A percentile compares a stretch with the other conserved stretches of the same genome.
These are phyloP conservation scores for Diutina pseudorugosa DNA, from an alignment of 1,139 yeast species.

Conservation along the genomic window DNA sequence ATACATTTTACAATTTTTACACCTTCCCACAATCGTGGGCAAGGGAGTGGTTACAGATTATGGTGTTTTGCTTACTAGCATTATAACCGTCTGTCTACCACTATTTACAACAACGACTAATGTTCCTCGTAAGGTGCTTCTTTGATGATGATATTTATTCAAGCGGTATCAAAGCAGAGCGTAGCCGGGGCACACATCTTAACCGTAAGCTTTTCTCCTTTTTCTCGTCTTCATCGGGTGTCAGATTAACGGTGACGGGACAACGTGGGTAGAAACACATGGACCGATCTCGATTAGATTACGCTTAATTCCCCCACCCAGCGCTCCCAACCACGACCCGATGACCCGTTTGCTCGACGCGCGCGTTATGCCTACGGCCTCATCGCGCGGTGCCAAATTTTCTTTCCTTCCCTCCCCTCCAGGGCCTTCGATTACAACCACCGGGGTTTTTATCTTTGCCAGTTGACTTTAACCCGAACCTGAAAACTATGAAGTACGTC, in stretches of 20 bases:
- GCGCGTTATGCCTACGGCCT: neutral
- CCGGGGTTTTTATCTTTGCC: no score
- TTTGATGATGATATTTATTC: neutral
- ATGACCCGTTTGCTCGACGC: neutral
- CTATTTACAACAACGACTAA: no score
- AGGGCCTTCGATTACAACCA: neutral
- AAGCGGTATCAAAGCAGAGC: neutral
- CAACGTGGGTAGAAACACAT: no score
- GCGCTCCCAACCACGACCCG: neutral
- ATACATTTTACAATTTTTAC: neutral
- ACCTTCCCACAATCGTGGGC: neutral
- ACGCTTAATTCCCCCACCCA: no score
- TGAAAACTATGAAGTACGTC: conserved; percentile 73
- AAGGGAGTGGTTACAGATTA: neutral
- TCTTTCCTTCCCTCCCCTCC: neutral
- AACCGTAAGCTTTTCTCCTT: no score
- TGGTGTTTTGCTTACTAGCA: neutral
- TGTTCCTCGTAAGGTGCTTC: neutral
- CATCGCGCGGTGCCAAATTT: neutral
- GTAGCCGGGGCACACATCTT: neutral
- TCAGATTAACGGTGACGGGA: no score
- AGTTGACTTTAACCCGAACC: no score
- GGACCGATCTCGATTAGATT: no score
- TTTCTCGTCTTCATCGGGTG: no score
- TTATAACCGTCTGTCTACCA: neutral